phyloP scores from a whole-genome alignment of 1,284 basidiomycete species.

The Mycosarcoma maydis region DNA sequence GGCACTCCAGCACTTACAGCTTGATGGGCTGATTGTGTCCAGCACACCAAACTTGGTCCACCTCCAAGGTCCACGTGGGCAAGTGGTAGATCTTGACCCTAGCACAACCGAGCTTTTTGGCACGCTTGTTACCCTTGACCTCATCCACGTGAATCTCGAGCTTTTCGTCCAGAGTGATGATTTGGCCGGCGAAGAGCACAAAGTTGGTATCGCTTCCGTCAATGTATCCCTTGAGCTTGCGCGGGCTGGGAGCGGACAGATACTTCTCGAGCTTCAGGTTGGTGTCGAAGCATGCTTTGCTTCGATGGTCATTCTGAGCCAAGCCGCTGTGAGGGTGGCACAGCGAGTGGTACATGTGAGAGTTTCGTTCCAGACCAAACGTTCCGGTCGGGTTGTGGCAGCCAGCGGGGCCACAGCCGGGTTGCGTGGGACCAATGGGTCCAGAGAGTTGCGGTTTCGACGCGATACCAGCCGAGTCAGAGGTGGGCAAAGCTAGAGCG shows the following conservation, averaged over 20 bases:
- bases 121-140: not conserved
- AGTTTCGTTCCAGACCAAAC: slow-evolving; percentile 3
- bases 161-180: slow-evolving; percentile 9
- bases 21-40: slow-evolving; percentile 14
- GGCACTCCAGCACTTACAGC: slow-evolving; percentile 1
- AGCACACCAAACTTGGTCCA: slow-evolving; percentile 17
- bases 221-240: slow-evolving; percentile 8
- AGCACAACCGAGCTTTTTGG: slow-evolving; percentile 3
- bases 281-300: slow-evolving; percentile 21
- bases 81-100: slow-evolving; percentile 6
- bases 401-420: slow-evolving; percentile 15
- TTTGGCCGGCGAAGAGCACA: slow-evolving; percentile 18
- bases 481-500: not conserved
- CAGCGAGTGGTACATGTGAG: slow-evolving; percentile 2
- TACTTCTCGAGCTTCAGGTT: not conserved
- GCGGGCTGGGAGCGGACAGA: slow-evolving; percentile 17
- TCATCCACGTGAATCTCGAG: slow-evolving; percentile 14
- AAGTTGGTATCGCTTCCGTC: slow-evolving; percentile 16
- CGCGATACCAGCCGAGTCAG: not conserved
- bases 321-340: slow-evolving; percentile 2
- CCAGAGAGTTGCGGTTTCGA: no score
- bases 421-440: slow-evolving; percentile 8
- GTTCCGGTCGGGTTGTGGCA: slow-evolving; percentile 12
- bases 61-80: slow-evolving; percentile 2
- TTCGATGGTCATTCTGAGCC: not conserved